phyloP scores from a whole-genome alignment of 768 basidiomycete genomes.

The Trametes punicea region DNA sequence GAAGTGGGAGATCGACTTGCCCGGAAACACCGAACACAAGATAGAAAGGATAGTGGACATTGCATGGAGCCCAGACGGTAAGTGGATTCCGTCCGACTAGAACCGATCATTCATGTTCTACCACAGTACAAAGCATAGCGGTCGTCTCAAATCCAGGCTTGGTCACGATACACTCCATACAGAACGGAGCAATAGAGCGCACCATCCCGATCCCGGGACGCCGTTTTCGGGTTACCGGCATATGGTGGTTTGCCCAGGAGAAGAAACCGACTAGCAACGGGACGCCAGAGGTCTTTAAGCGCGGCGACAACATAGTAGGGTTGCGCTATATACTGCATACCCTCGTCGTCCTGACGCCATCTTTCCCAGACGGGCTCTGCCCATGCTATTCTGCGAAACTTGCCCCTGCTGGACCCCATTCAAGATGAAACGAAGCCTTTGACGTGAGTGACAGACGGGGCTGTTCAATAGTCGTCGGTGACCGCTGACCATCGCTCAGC shows the following conservation, averaged over 20 bases:
- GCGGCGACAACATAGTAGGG: constrained; percentile 61
- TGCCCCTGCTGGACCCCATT: constrained; percentile 70
- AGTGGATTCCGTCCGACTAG: constrained; percentile 16
- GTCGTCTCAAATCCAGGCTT: constrained; percentile 66
- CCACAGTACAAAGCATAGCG: constrained; percentile 58
- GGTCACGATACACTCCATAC: constrained; percentile 71
- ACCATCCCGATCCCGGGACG: constrained; percentile 38
- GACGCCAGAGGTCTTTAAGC: constrained; percentile 75
- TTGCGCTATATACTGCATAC: not conserved
- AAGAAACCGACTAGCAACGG: constrained; percentile 36
- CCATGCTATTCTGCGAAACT: constrained; percentile 60
- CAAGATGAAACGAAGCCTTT: constrained; percentile 63
- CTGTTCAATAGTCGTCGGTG: not conserved
- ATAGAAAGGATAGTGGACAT: constrained; percentile 52
- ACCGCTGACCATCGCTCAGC: constrained; percentile 35
- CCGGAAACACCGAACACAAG: constrained; percentile 21
- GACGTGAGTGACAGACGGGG: constrained; percentile 49
- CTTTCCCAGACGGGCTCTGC: constrained; percentile 75
- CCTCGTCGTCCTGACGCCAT: constrained; percentile 6
- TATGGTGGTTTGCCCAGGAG: constrained; percentile 73
- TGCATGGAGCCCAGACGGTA: constrained; percentile 85
- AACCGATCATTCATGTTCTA: constrained; percentile 1
- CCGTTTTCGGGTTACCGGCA: constrained; percentile 38
- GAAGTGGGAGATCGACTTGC: constrained; percentile 69
- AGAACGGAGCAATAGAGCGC: constrained; percentile 63